Evolutionary conservation across 2,329 filamentous ascomycete species (phyloP).

Genomic region (Atkinsonella hypoxylon): DNA sequence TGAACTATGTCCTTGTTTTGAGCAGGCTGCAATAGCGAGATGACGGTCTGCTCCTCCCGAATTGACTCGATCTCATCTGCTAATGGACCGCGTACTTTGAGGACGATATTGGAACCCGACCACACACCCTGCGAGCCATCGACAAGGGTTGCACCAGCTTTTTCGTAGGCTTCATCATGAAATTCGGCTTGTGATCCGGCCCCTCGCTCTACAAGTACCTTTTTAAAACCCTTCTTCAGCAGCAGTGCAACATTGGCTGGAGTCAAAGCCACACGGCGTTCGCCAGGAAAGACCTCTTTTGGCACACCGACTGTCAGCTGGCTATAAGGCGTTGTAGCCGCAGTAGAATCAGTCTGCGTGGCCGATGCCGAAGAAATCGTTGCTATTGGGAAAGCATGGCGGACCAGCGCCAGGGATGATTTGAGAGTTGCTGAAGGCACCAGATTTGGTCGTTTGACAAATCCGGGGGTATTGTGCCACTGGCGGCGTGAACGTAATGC

Average conservation of each 20-base stretch:
- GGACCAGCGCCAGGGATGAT: conserved; percentile 25
- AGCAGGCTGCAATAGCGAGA: conserved; percentile 73
- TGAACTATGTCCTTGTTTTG: conserved; percentile 70
- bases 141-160: conserved; percentile 67
- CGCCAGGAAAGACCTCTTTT: conserved; percentile 63
- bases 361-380: conserved; percentile 14
- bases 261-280: conserved; percentile 74
- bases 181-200: conserved; percentile 72
- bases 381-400: conserved; percentile 23
- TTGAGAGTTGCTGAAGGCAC: conserved; percentile 16
- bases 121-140: conserved; percentile 57
- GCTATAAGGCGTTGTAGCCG: conserved; percentile 48
- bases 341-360: conserved; percentile 27
- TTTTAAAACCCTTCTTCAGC: conserved; percentile 73
- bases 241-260: conserved; percentile 73
- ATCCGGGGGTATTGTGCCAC: conserved; percentile 26
- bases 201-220: conserved; percentile 66
- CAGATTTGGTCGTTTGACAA: conserved; percentile 16
- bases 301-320: conserved; percentile 69
- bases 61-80: conserved; percentile 57
- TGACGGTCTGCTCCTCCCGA: conserved; percentile 58
- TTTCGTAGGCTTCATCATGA: conserved; percentile 62
- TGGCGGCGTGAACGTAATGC: conserved; percentile 18
- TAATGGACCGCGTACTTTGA: conserved; percentile 72
- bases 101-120: conserved; percentile 62